These are phyloP conservation scores for Suaeda aralocaspica DNA, from an alignment of 148 eudicot species.

Conservation along the genomic window DNA sequence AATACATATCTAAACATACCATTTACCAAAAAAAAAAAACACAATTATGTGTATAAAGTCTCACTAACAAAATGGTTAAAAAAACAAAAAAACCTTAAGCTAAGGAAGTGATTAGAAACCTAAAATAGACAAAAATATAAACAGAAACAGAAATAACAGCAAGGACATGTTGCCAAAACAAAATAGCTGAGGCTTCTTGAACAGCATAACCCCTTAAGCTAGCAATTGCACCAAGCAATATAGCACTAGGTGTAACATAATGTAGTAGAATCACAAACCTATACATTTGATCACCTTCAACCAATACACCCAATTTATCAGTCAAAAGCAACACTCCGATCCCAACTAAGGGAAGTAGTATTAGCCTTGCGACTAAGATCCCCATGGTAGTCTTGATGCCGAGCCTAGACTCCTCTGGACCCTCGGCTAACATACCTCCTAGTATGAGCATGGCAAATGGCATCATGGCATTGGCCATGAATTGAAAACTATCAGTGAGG, in stretches of 20 bases:
- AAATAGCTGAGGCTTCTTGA: constrained; percentile 74
- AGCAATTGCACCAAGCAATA: constrained; percentile 89
- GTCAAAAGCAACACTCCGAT: constrained; percentile 57
- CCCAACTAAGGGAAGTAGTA: constrained; percentile 72
- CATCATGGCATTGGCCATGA: constrained; percentile 77
- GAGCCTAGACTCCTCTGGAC: constrained; percentile 67
- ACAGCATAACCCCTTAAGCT: constrained; percentile 92
- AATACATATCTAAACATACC: background rate
- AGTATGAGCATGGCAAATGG: constrained; percentile 80
- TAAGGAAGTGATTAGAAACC: constrained; percentile 35
- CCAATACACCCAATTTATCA: constrained; percentile 38
- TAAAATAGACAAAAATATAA: constrained; percentile 56
- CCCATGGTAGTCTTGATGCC: constrained; percentile 63
- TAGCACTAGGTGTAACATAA: constrained; percentile 86
- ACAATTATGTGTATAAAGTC: background rate
- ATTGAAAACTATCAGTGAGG: constrained; percentile 55
- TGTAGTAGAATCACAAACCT: constrained; percentile 74
- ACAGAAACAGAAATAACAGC: constrained; percentile 59
- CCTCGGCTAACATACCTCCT: constrained; percentile 90
- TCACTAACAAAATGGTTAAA: background rate
- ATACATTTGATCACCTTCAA: constrained; percentile 66
- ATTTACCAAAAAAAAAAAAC: background rate
- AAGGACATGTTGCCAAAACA: constrained; percentile 84
- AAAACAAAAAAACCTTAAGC: constrained; percentile 24
- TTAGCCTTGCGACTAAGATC: constrained; percentile 56